A percentile compares a stretch with the other conserved stretches of the same genome.
These are phyloP conservation scores for Arctostaphylos glauca DNA, from an alignment of 148 eudicot genomes.

Conservation along the genomic window DNA sequence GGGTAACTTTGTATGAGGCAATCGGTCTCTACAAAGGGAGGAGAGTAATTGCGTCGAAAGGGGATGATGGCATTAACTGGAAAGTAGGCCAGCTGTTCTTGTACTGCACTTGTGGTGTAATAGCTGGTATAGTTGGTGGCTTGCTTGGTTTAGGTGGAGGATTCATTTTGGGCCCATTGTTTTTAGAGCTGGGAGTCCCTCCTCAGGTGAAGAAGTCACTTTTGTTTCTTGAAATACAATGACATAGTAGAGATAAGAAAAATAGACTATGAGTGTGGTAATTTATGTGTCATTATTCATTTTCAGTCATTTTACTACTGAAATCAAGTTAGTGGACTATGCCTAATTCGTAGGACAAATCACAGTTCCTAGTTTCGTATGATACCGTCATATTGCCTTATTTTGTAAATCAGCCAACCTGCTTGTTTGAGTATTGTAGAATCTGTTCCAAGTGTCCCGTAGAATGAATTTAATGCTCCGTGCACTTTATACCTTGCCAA, in stretches of 20 bases:
- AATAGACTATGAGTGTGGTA: background rate
- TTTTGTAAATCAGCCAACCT: background rate
- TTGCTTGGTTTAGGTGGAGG: constrained; percentile 94
- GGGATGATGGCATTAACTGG: constrained; percentile 39
- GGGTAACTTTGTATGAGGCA: constrained; percentile 68
- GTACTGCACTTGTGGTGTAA: constrained; percentile 52
- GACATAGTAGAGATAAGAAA: background rate
- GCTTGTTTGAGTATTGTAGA: background rate
- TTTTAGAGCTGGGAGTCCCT: constrained; percentile 87
- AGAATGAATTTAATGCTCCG: background rate
- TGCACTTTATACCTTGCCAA: background rate
- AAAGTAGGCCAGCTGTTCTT: constrained; percentile 52
- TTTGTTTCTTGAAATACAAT: background rate
- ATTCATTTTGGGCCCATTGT: constrained; percentile 81
- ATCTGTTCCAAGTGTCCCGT: background rate
- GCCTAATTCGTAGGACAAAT: background rate
- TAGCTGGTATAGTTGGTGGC: constrained; percentile 91
- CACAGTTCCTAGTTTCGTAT: background rate
- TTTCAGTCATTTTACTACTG: background rate
- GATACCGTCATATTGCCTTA: background rate
- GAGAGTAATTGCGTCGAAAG: constrained; percentile 65
- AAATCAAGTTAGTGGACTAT: background rate
- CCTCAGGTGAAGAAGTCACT: constrained; percentile 61
- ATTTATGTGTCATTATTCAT: background rate
- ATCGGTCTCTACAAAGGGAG: constrained; percentile 64